Evolutionary conservation across 2,329 filamentous ascomycete species (phyloP), one percentile per base, ranked within the genome.

Genomic region (Ambrosiella beaveri): DNA sequence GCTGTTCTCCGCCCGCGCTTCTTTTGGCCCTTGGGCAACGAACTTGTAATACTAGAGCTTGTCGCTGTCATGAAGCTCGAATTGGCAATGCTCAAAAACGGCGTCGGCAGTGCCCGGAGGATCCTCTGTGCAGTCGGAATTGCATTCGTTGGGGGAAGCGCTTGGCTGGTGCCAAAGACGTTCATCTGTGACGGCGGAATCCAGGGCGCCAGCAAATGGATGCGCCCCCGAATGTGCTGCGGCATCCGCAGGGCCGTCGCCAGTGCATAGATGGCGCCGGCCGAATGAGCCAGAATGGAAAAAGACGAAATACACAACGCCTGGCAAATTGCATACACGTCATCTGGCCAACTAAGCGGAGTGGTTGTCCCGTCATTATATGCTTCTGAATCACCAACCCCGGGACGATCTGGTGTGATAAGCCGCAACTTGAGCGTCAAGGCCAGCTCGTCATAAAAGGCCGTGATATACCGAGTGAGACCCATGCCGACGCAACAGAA

Each of bases 401-500:
- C 93, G 57, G 93, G 93, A 57, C 93, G 81, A 69, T 98, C 93
- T 5, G 91, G 86, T 0, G 93, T 97, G 63, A 98, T 95, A 56
- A 98, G 76, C 17, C 93, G 82, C 59, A 98, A 71, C 68, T 88
- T 93, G 60, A 98, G 73, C 0, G 90, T 95, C 65, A 87, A 73
- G 1, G 93, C 93, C 57, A 98, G 75, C 68, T 98, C 93, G 68
- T 98, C 93, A 67, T 97, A 98, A 68, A 98, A 98, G 0, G 90
- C 89, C 61, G 88, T 96, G 61, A 98, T 86, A 67, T 93, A 98
- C 69, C 93, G 81, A 9, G 93, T 98, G 65, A 98, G 71, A 0
- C 93, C 93, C 93, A 98, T 98, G 17, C 93, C 93, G 2, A 98
- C 89, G 65, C 93, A 98, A 67, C 93, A 94, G 64, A 98, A 90